These are phyloP conservation scores for Tolypocladium album DNA, from an alignment of 2,329 filamentous ascomycete genomes.

Conservation along the genomic window DNA sequence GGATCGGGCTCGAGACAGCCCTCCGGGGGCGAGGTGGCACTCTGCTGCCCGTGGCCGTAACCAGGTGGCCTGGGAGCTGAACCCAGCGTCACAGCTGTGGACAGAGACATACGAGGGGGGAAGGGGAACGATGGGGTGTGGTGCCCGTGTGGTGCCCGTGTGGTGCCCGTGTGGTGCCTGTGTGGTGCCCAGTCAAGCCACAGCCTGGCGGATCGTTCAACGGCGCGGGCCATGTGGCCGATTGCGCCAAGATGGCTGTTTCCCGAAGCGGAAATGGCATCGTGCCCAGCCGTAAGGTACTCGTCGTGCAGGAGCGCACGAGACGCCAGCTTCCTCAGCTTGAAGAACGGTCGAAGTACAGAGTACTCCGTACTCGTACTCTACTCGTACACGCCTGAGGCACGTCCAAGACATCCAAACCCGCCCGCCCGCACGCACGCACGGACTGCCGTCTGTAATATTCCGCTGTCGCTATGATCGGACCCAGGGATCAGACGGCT, in stretches of 20 bases:
- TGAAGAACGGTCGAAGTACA: too few species aligned
- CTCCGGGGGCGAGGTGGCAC: background rate
- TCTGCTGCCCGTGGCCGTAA: background rate
- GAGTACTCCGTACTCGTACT: too few species aligned
- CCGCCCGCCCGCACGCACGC: background rate
- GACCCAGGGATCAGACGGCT: background rate
- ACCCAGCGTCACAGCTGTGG: background rate
- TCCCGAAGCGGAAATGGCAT: background rate
- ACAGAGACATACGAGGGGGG: too few species aligned
- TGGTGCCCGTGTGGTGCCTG: background rate
- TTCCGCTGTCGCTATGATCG: background rate
- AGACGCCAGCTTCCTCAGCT: background rate
- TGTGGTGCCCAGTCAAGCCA: background rate
- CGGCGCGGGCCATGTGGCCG: background rate
- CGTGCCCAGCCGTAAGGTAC: background rate
- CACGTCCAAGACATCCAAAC: background rate
- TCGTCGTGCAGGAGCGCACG: background rate
- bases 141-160: too few species aligned
- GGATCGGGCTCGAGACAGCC: background rate
- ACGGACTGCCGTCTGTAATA: background rate
- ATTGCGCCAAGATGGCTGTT: background rate
- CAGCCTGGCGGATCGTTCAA: background rate
- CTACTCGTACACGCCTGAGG: too few species aligned
- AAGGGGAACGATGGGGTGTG: too few species aligned
- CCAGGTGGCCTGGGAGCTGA: background rate